phyloP scores from a whole-genome alignment of 495 filamentous ascomycete genomes.

The Podospora bellae-mahoneyi region DNA sequence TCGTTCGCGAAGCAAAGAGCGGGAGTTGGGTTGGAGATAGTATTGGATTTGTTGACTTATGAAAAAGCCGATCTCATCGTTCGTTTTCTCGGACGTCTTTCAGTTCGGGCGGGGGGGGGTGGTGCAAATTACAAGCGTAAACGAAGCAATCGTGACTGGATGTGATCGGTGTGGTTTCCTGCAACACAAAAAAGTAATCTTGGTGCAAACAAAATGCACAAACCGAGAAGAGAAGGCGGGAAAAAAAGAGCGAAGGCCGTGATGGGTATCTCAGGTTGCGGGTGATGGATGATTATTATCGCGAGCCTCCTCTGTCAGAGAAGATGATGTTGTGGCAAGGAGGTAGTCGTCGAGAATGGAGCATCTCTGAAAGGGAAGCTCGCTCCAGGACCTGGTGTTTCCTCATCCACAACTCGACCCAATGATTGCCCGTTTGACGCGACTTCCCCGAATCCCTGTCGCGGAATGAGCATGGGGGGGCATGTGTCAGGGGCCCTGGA shows the following conservation, averaged over 20 bases:
- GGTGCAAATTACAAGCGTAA: background rate
- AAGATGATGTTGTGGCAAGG: background rate
- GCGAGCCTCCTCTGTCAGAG: conserved; percentile 13
- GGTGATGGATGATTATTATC: background rate
- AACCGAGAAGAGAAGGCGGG: conserved; percentile 7
- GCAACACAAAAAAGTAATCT: background rate
- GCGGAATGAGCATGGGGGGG: conserved; percentile 8
- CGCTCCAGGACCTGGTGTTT: background rate
- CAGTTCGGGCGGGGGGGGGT: background rate
- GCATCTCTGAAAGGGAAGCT: conserved; percentile 4
- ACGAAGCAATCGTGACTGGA: background rate
- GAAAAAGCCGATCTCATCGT: background rate
- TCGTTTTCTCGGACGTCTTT: conserved; percentile 1
- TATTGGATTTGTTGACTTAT: background rate
- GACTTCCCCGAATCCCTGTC: conserved; percentile 22
- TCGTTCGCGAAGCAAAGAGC: background rate
- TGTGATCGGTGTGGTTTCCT: background rate
- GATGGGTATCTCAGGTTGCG: conserved; percentile 2
- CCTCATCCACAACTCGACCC: background rate
- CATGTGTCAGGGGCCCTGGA: conserved; percentile 20
- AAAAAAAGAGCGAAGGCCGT: background rate
- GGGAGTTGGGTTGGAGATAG: background rate
- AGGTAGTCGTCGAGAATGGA: background rate
- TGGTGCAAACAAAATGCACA: background rate
- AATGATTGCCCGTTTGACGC: conserved; percentile 13